Percentiles rank a stretch among this genome's conserved stretches.
Evolutionary conservation across 169 alveolate species (phyloP).

Genomic region (Babesia gibsoni): DNA sequence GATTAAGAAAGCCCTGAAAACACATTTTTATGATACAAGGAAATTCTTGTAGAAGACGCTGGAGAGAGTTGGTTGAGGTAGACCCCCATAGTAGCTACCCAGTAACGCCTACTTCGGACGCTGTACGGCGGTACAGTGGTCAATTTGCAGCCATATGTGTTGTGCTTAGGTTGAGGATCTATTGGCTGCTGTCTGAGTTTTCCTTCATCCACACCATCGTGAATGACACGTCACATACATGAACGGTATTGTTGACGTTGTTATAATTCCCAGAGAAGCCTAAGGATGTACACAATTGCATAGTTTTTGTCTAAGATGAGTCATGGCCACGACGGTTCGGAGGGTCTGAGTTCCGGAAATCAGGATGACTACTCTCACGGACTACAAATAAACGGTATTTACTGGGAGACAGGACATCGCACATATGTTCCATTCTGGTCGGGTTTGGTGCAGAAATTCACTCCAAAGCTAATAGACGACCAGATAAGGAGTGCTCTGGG

Average conservation of each 20-base stretch:
- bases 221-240: too few relatives aligned
- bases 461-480: slow-evolving; percentile 80
- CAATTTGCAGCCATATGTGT: background rate
- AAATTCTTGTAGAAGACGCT: background rate
- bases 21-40: background rate
- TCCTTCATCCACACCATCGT: too few relatives aligned
- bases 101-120: too few relatives aligned
- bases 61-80: background rate
- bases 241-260: too few relatives aligned
- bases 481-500: slow-evolving; percentile 71
- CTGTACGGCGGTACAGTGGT: background rate
- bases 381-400: slow-evolving; percentile 77
- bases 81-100: background rate
- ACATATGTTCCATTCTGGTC: slow-evolving; percentile 83
- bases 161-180: background rate
- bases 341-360: slow-evolving; percentile 60
- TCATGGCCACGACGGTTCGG: slow-evolving; percentile 57
- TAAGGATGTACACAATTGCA: too few relatives aligned
- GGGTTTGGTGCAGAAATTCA: slow-evolving; percentile 70
- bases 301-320: slow-evolving; percentile 48
- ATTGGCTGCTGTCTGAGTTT: background rate
- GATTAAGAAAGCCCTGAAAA: background rate
- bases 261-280: too few relatives aligned
- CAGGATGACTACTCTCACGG: slow-evolving; percentile 61
- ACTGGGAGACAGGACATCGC: slow-evolving; percentile 88